A percentile compares a stretch with the other conserved stretches of the same genome.
Conservation (phyloP, 495 filamentous ascomycete genomes). For the Oidiodendron maius region DNA sequence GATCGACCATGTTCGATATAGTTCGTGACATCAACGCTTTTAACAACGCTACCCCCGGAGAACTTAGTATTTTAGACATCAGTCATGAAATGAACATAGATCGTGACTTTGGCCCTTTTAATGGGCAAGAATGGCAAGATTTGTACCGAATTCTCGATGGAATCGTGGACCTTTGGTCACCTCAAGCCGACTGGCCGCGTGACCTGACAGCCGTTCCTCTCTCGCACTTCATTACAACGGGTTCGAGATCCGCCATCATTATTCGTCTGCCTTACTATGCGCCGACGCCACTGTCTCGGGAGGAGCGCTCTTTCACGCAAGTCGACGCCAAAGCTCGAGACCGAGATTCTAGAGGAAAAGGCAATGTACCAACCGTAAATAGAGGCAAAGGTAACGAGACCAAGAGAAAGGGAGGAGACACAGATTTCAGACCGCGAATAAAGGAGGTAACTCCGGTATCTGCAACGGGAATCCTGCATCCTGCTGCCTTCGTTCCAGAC, state of each 20-base stretch:
- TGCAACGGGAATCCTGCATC: not conserved
- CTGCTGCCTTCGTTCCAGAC: not conserved
- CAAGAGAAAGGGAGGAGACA: not conserved
- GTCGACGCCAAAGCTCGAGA: not conserved
- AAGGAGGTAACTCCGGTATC: not conserved
- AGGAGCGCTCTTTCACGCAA: not conserved
- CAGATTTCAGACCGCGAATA: not conserved
- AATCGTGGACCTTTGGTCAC: slow-evolving; percentile 15
- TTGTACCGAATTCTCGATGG: not conserved
- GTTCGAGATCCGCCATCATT: slow-evolving; percentile 18
- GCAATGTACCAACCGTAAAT: not conserved
- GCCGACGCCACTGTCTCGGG: not conserved
- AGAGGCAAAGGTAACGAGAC: not conserved
- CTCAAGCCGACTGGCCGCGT: not conserved
- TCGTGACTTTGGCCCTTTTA: not conserved
- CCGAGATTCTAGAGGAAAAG: not conserved
- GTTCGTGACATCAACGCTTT: slow-evolving; percentile 28
- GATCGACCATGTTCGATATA: slow-evolving; percentile 23
- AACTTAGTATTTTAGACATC: slow-evolving; percentile 27
- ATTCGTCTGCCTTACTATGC: slow-evolving; percentile 8
- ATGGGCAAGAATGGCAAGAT: slow-evolving; percentile 2
- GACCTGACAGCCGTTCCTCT: slow-evolving; percentile 13
- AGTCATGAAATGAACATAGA: slow-evolving; percentile 17
- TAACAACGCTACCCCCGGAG: slow-evolving; percentile 25
- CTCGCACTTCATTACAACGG: slow-evolving; percentile 15